These are phyloP conservation scores for Cladophialophora yegresii DNA, from an alignment of 2,329 filamentous ascomycete genomes.

Conservation along the genomic window DNA sequence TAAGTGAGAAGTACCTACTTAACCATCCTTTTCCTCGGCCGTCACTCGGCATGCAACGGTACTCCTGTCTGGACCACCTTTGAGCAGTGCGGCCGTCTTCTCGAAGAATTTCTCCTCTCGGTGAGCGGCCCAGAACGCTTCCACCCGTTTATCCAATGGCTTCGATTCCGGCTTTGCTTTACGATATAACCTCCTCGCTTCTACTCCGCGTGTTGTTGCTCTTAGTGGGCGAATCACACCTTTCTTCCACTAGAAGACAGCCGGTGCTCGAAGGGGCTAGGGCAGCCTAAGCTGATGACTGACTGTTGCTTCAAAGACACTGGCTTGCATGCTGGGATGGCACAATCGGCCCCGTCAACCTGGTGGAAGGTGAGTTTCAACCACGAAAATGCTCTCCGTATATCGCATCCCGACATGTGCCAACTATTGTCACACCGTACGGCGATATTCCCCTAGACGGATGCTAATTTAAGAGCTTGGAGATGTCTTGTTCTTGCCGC, in stretches of 20 bases:
- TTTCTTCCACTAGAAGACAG: background rate
- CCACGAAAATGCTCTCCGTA: background rate
- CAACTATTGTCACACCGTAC: background rate
- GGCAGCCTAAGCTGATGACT: background rate
- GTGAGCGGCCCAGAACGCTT: background rate
- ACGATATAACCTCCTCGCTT: background rate
- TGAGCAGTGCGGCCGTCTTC: background rate
- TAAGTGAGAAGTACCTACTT: no score
- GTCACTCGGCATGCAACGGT: background rate
- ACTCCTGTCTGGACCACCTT: background rate
- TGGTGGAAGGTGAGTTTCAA: background rate
- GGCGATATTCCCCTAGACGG: background rate
- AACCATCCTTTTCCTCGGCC: background rate
- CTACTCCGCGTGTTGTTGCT: background rate
- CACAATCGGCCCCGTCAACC: background rate
- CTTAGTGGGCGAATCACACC: no score
- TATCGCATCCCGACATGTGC: background rate
- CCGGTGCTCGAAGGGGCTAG: background rate
- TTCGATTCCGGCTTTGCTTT: background rate
- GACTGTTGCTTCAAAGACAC: background rate
- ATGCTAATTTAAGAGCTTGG: background rate
- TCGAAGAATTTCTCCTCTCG: no score
- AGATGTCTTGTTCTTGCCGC: background rate
- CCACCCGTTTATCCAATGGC: background rate
- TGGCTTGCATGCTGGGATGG: no score